phyloP scores from a whole-genome alignment of 768 basidiomycete species.

The Termitomyces sp. region DNA sequence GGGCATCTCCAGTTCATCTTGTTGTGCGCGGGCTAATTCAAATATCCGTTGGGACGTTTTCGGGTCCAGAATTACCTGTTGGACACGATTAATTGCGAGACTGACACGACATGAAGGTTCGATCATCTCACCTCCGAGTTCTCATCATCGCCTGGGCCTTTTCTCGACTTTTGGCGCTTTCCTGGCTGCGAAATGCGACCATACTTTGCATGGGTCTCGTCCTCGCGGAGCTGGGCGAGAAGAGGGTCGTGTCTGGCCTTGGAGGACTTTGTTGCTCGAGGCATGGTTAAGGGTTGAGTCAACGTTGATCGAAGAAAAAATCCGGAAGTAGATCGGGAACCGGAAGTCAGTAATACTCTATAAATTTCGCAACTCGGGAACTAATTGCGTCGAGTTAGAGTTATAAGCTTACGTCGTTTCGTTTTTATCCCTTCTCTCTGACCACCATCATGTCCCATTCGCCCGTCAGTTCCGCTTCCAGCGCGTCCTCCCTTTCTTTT shows the following conservation, averaged over 20 bases:
- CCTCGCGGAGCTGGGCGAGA: constrained; percentile 76
- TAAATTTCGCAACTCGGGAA: not conserved
- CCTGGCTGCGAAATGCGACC: constrained; percentile 74
- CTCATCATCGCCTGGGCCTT: constrained; percentile 44
- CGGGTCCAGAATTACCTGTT: constrained; percentile 68
- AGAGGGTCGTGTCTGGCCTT: constrained; percentile 85
- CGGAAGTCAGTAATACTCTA: constrained; percentile 2
- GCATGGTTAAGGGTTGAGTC: constrained; percentile 48
- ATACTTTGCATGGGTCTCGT: constrained; percentile 74
- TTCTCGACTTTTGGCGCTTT: constrained; percentile 63
- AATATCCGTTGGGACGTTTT: constrained; percentile 87
- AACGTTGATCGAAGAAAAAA: constrained; percentile 4
- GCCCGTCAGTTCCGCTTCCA: constrained; percentile 19
- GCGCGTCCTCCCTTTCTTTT: not conserved
- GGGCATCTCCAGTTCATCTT: constrained; percentile 76
- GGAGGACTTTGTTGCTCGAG: constrained; percentile 51
- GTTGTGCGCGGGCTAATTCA: constrained; percentile 89
- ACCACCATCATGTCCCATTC: constrained; percentile 18
- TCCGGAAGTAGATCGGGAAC: constrained; percentile 9
- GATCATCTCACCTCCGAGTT: constrained; percentile 45
- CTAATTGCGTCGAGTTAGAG: constrained; percentile 8
- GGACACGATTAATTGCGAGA: constrained; percentile 6
- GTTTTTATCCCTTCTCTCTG: constrained; percentile 11
- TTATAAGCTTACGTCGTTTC: constrained; percentile 3
- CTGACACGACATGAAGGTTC: constrained; percentile 14